phyloP scores from a whole-genome alignment of 2,329 filamentous ascomycete genomes.

The Fusarium citri region DNA sequence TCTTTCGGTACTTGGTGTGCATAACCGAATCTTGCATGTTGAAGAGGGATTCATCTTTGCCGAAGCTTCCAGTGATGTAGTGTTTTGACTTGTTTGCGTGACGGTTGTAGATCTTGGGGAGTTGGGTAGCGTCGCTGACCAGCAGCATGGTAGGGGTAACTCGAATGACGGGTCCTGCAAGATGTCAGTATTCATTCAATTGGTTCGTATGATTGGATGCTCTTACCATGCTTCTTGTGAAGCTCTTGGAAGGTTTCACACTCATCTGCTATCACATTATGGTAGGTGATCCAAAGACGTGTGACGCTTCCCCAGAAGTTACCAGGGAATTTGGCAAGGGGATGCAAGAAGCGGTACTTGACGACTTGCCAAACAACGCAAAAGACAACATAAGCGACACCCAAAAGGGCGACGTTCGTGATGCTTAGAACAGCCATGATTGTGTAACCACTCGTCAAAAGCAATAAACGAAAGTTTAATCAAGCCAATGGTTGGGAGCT shows the following conservation, averaged over 20 bases:
- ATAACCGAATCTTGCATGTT: conserved; percentile 65
- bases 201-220: fast-evolving
- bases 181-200: background rate
- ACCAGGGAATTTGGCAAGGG: conserved; percentile 32
- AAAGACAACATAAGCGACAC: conserved; percentile 14
- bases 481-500: conserved; percentile 6
- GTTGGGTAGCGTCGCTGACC: conserved; percentile 57
- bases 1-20: conserved; percentile 65
- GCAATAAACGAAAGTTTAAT: background rate
- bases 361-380: conserved; percentile 17
- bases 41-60: conserved; percentile 66
- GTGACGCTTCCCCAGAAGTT: conserved; percentile 37
- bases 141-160: conserved; percentile 44
- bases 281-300: conserved; percentile 41
- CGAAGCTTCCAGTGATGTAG: conserved; percentile 69
- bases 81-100: conserved; percentile 67
- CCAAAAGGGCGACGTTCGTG: conserved; percentile 14
- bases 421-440: conserved; percentile 28
- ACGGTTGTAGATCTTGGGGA: conserved; percentile 67
- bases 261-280: conserved; percentile 35
- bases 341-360: conserved; percentile 37
- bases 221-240: conserved; percentile 30
- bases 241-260: conserved; percentile 32
- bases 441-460: background rate
- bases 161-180: conserved; percentile 37